A percentile compares a stretch with the other conserved stretches of the same genome.
These are phyloP conservation scores for Spencermartinsiella europaea DNA, from an alignment of 805 yeast genomes.

Conservation along the genomic window DNA sequence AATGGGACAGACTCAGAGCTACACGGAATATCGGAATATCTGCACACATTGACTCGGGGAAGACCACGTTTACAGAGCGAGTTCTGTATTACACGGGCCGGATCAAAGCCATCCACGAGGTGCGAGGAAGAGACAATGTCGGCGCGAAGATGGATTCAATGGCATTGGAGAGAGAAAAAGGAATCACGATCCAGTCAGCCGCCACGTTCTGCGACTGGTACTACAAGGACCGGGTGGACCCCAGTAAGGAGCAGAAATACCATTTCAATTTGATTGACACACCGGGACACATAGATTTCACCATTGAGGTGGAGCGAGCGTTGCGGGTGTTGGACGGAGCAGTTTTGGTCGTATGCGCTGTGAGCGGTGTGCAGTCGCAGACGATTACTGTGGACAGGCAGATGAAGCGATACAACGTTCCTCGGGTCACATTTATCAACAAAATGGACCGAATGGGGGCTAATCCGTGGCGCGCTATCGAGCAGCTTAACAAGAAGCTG, in stretches of 20 bases:
- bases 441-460: conserved; percentile 99
- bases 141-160: conserved; percentile 99
- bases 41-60: conserved; percentile 97
- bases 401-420: conserved; percentile 97
- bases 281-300: conserved; percentile 98
- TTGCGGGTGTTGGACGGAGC: conserved; percentile 97
- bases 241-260: conserved; percentile 45
- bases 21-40: conserved; percentile 96
- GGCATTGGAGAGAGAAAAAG: conserved; percentile 98
- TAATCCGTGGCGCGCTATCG: conserved; percentile 91
- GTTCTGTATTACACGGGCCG: conserved; percentile 95
- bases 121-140: conserved; percentile 90
- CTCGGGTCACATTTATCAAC: conserved; percentile 91
- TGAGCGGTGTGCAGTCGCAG: conserved; percentile 96
- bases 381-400: conserved; percentile 98
- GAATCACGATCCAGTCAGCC: conserved; percentile 97
- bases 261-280: conserved; percentile 96
- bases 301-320: conserved; percentile 99
- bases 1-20: conserved; percentile 41
- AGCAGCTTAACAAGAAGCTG: conserved; percentile 80
- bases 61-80: conserved; percentile 96
- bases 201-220: conserved; percentile 96
- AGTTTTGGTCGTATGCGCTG: conserved; percentile 96
- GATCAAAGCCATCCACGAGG: conserved; percentile 94
- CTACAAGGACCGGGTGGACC: conserved; percentile 40